These are phyloP conservation scores for Rugonectria rugulosa DNA, from an alignment of 2,329 filamentous ascomycete species.

Conservation along the genomic window DNA sequence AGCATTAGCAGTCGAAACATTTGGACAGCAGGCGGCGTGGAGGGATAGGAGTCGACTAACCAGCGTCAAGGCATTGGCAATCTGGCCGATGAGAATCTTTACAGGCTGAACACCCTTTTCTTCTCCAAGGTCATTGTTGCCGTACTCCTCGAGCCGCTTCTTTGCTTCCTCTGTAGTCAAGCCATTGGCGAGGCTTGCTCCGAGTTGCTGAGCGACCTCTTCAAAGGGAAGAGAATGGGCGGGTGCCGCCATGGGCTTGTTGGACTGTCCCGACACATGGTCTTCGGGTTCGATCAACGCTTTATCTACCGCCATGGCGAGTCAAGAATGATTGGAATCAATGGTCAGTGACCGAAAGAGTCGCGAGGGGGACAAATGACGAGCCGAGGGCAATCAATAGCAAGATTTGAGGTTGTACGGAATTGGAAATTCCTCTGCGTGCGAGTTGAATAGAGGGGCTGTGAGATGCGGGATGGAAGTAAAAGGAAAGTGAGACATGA, in stretches of 20 bases:
- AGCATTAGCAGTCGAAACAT: not conserved
- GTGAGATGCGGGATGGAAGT: too few species aligned
- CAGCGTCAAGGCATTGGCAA: conserved; percentile 75
- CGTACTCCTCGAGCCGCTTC: conserved; percentile 62
- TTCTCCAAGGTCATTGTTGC: conserved; percentile 70
- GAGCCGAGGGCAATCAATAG: too few species aligned
- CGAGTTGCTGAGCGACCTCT: conserved; percentile 28
- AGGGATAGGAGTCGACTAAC: conserved; percentile 46
- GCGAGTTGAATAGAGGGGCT: too few species aligned
- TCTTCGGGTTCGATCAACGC: conserved; percentile 16
- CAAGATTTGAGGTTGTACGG: too few species aligned
- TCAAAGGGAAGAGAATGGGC: conserved; percentile 29
- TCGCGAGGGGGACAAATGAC: too few species aligned
- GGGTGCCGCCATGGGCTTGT: conserved; percentile 34
- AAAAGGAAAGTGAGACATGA: too few species aligned
- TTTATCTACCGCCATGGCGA: conserved; percentile 21
- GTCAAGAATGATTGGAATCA: not conserved
- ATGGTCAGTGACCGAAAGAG: too few species aligned
- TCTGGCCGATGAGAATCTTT: conserved; percentile 70
- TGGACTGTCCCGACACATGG: conserved; percentile 35
- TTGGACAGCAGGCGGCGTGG: not conserved
- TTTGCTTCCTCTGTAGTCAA: conserved; percentile 62
- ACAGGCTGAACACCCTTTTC: conserved; percentile 64
- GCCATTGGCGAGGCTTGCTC: conserved; percentile 54
- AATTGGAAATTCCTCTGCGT: too few species aligned